phyloP scores from a whole-genome alignment of 805 yeast genomes.

The Candida sonorensis region DNA sequence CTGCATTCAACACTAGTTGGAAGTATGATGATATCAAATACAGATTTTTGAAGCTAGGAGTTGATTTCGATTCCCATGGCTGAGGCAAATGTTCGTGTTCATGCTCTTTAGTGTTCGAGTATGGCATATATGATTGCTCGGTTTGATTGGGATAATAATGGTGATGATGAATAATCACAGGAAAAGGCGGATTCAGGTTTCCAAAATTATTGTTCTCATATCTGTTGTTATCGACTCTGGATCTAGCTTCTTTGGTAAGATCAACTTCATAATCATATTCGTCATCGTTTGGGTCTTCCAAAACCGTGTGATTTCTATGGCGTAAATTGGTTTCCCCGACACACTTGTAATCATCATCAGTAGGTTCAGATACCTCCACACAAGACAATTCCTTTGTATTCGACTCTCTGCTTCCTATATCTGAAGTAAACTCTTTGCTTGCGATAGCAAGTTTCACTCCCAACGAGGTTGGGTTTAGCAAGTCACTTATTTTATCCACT shows the following conservation, averaged over 20 bases:
- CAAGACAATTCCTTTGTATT: too few relatives aligned
- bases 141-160: neutral
- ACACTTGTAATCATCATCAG: neutral
- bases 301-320: too few relatives aligned
- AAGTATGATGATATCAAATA: conserved; percentile 56
- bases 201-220: too few relatives aligned
- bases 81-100: conserved; percentile 35
- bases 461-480: conserved; percentile 14
- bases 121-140: too few relatives aligned
- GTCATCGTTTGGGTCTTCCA: too few relatives aligned
- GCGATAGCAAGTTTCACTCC: conserved; percentile 18
- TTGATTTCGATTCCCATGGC: conserved; percentile 50
- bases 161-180: neutral
- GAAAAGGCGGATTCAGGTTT: too few relatives aligned
- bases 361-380: neutral
- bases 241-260: neutral
- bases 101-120: neutral
- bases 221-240: too few relatives aligned
- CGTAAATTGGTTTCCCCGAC: neutral
- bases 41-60: conserved; percentile 46
- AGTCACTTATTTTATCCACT: conserved; percentile 2
- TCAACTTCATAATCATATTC: conserved; percentile 1
- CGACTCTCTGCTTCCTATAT: too few relatives aligned
- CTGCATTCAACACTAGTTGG: conserved; percentile 46
- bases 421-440: too few relatives aligned